Conservation (phyloP, 1,284 basidiomycete species). For the Ustilago trichophora region DNA sequence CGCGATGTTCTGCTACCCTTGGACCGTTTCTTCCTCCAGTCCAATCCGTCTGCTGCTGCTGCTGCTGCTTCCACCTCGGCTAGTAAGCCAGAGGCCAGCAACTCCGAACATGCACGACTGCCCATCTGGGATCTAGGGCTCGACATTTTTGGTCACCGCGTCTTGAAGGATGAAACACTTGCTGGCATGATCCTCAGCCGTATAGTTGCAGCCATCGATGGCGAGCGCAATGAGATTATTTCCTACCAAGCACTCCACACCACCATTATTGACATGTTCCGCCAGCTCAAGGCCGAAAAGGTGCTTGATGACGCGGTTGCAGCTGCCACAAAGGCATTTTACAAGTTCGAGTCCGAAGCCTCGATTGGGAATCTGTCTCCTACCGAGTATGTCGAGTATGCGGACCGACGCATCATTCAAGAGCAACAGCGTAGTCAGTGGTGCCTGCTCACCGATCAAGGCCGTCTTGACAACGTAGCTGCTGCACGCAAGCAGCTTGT, state of each 20-base stretch:
- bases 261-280: slow-evolving; percentile 47
- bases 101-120: slow-evolving; percentile 3
- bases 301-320: slow-evolving; percentile 38
- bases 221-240: slow-evolving; percentile 16
- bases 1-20: slow-evolving; percentile 35
- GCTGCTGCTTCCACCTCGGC: not conserved
- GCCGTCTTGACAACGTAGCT: slow-evolving; percentile 26
- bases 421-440: slow-evolving; percentile 46
- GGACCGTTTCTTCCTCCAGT: slow-evolving; percentile 21
- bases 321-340: slow-evolving; percentile 40
- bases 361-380: slow-evolving; percentile 14
- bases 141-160: slow-evolving; percentile 48
- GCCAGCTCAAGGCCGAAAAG: slow-evolving; percentile 37
- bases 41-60: not conserved
- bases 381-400: slow-evolving; percentile 44
- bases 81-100: not conserved
- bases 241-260: slow-evolving; percentile 40
- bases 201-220: slow-evolving; percentile 37
- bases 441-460: slow-evolving; percentile 30
- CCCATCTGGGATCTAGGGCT: slow-evolving; percentile 48
- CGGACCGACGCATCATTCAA: slow-evolving; percentile 33
- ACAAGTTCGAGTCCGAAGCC: slow-evolving; percentile 30
- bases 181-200: slow-evolving; percentile 19
- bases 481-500: slow-evolving; percentile 39
- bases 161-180: slow-evolving; percentile 41